A percentile compares a stretch with the other conserved stretches of the same genome.
Evolutionary conservation across 192 early-diverging fungal genomes (phyloP).

Genomic region (Globomyces pollinis-pini): DNA sequence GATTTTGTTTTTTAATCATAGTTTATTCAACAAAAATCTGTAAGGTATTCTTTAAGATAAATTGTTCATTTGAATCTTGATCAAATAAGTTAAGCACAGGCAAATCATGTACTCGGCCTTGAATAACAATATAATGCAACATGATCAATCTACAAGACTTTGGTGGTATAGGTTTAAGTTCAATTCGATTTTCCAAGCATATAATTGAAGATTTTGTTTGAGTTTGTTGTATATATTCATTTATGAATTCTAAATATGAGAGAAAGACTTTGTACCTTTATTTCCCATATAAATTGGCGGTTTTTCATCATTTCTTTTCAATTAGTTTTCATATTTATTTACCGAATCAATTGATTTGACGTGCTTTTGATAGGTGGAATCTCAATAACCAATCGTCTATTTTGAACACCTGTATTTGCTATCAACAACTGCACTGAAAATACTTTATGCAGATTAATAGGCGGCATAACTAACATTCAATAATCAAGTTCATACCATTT

Average conservation of each 20-base stretch:
- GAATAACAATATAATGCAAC: slow-evolving; percentile 8
- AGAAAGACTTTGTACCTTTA: background rate
- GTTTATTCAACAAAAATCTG: slow-evolving; percentile 6
- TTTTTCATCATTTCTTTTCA: too few species aligned
- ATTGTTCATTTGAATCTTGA: background rate
- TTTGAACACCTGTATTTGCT: background rate
- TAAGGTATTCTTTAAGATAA: background rate
- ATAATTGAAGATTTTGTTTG: background rate
- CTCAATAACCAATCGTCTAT: background rate
- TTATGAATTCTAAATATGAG: background rate
- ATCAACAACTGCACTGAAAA: slow-evolving; percentile 8
- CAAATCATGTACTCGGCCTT: background rate
- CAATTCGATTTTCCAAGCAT: slow-evolving; percentile 2
- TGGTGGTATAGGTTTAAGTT: slow-evolving; percentile 1
- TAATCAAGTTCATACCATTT: background rate
- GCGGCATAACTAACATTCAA: background rate
- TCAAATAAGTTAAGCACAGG: background rate
- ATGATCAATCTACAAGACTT: slow-evolving; percentile 3
- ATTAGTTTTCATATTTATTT: too few species aligned
- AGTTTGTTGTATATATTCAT: background rate
- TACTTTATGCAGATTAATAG: slow-evolving; percentile 3
- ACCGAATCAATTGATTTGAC: too few species aligned
- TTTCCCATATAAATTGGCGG: too few species aligned
- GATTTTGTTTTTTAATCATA: too few species aligned
- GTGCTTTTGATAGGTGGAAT: too few species aligned